Evolutionary conservation across 208 protist species (phyloP).

Genomic region (Leishmania gerbilli): DNA sequence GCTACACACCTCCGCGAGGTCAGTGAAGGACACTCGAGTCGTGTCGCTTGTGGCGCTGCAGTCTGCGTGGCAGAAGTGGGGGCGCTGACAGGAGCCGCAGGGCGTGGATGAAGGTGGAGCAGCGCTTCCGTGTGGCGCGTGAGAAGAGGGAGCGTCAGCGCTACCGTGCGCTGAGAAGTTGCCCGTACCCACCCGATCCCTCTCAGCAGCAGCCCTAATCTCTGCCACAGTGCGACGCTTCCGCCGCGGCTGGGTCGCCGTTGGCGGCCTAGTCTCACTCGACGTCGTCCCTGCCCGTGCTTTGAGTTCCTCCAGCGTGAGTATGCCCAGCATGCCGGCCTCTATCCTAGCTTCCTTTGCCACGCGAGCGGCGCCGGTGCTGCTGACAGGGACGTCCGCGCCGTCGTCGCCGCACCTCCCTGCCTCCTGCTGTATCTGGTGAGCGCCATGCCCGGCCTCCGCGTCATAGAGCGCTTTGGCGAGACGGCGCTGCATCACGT

Average conservation of each 20-base stretch:
- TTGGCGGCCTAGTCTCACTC: background rate
- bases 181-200: background rate
- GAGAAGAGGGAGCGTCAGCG: background rate
- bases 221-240: slow-evolving; percentile 22
- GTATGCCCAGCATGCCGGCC: slow-evolving; percentile 35
- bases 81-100: background rate
- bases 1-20: slow-evolving; percentile 51
- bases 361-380: background rate
- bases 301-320: slow-evolving; percentile 58
- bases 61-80: background rate
- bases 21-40: slow-evolving; percentile 20
- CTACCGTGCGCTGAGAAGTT: background rate
- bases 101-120: background rate
- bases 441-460: background rate
- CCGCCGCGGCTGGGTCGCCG: background rate
- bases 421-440: background rate
- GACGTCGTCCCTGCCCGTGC: slow-evolving; percentile 3
- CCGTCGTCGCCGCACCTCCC: background rate
- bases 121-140: background rate
- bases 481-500: slow-evolving; percentile 52
- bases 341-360: slow-evolving; percentile 14
- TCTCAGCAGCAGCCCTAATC: background rate
- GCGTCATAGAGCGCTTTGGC: slow-evolving; percentile 14
- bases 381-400: background rate
- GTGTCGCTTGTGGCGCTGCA: background rate